phyloP scores from a whole-genome alignment of 805 yeast genomes.

The Yarrowia alimentaria region DNA sequence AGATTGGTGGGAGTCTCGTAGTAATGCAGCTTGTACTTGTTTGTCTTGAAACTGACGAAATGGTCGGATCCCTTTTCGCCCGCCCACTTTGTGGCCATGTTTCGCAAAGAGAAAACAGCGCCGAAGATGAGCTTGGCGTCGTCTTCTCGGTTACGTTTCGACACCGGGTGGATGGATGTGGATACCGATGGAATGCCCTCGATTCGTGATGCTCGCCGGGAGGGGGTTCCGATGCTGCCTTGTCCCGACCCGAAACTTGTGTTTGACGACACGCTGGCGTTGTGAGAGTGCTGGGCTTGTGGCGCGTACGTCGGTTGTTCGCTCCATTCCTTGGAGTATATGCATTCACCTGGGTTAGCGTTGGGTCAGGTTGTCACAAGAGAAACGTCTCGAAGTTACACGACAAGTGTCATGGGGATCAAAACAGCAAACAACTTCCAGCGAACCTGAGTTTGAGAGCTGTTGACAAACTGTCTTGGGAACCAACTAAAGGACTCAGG shows the following conservation, averaged over 20 bases:
- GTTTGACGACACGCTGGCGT: slow-evolving; percentile 18
- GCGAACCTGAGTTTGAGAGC: no score
- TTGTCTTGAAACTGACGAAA: slow-evolving; percentile 48
- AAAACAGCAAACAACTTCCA: no score
- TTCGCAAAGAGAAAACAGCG: slow-evolving; percentile 72
- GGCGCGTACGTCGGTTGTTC: slow-evolving; percentile 14
- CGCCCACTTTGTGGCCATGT: slow-evolving; percentile 60
- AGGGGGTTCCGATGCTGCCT: neutral
- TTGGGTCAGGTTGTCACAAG: no score
- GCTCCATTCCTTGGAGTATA: slow-evolving; percentile 73
- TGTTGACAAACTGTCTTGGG: no score
- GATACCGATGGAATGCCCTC: slow-evolving; percentile 13
- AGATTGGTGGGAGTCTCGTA: slow-evolving; percentile 77
- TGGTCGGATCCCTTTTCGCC: slow-evolving; percentile 38
- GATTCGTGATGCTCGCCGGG: slow-evolving; percentile 19
- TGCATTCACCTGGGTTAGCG: slow-evolving; percentile 55
- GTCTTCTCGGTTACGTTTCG: slow-evolving; percentile 47
- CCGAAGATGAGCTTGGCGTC: slow-evolving; percentile 83
- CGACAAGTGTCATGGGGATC: no score
- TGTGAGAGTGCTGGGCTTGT: slow-evolving; percentile 3
- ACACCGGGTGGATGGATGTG: slow-evolving; percentile 4
- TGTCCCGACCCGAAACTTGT: slow-evolving; percentile 12
- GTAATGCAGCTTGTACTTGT: slow-evolving; percentile 74
- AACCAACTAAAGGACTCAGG: no score
- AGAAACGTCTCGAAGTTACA: no score